phyloP scores from a whole-genome alignment of 345 rosid genomes.

The Pistacia integerrima region DNA sequence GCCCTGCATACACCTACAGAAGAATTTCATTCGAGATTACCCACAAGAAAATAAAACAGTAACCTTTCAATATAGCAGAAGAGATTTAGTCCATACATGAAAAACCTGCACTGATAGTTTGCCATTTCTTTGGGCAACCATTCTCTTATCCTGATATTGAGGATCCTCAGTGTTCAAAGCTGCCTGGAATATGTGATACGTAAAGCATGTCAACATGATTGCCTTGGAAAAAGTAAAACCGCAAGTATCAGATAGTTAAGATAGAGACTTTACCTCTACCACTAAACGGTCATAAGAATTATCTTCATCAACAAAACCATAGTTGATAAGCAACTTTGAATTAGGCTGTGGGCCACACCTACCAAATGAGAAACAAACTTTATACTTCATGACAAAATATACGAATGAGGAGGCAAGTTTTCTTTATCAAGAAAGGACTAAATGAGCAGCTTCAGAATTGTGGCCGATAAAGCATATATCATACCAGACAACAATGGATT shows the following conservation, averaged over 20 bases:
- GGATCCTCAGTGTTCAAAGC: constrained; percentile 93
- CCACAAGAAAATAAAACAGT: constrained; percentile 20
- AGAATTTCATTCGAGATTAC: constrained; percentile 14
- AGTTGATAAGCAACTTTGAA: constrained; percentile 87
- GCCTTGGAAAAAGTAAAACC: constrained; percentile 14
- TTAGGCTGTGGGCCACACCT: constrained; percentile 99
- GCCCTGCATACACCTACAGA: constrained; percentile 71
- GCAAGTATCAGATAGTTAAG: constrained; percentile 10
- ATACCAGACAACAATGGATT: constrained; percentile 89
- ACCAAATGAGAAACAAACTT: constrained; percentile 8
- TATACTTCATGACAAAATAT: constrained; percentile 13
- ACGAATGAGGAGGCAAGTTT: constrained; percentile 16
- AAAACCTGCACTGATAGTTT: constrained; percentile 76
- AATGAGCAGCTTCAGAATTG: constrained; percentile 11
- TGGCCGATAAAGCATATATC: constrained; percentile 19
- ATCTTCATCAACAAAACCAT: constrained; percentile 93
- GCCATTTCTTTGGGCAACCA: constrained; percentile 96
- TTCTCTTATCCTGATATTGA: constrained; percentile 93
- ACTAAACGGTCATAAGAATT: constrained; percentile 77
- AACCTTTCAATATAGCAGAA: constrained; percentile 7
- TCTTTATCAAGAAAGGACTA: constrained; percentile 23
- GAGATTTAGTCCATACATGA: constrained; percentile 45
- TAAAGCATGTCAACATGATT: constrained; percentile 21
- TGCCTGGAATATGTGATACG: constrained; percentile 54
- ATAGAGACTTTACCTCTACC: constrained; percentile 57